Evolutionary conservation across 2,329 filamentous ascomycete species (phyloP), one percentile per base, ranked within the genome.

Genomic region (Epichloe hybrida): DNA sequence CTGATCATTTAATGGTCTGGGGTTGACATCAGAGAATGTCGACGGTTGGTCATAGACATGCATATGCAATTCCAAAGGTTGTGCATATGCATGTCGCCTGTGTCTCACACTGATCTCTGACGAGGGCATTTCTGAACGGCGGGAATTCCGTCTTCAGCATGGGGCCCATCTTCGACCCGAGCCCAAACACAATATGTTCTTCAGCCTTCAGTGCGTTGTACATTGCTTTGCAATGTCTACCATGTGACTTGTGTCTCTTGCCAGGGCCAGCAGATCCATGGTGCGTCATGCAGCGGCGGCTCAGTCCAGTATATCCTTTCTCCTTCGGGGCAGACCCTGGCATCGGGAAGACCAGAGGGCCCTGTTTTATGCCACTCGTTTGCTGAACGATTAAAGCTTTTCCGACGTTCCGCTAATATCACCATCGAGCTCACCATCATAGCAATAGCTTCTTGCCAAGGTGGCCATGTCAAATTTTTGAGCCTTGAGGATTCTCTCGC

Each of bases 321-420:
- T 44, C 51, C 35, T 38, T 44, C 38, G 31, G 43, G 48, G 11
- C 38, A 35, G 43, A 20, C 51, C 43, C 44, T 48, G 48, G 34
- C 38, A 17, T 13, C 11, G 15, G 39, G 43, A 36, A 13, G 20
- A 8, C 40, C 35, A 42, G 36, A 46, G 42, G 27, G 20, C 27
- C 15, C 12, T 50, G 27, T 9, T 48, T 15, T 35, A n/a, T 20
- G 38, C 44, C 37, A 46, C 38, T 44, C 13, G 38, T 20, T 35
- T 47, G 38, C 8, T 40, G 38, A 43, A 35, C n/a, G 15, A 12
- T 23, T 2, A 34, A 34, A 8, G 37, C 43, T 37, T 46, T 37
- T 20, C 13, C 37, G 17, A 7, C 15, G 38, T 45, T 35, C 38
- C 23, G 36, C 8, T 12, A 23, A 23, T 23, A 4, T 35, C n/a